Evolutionary conservation across 345 rosid species (phyloP).

Genomic region (Gossypioides kirkii): DNA sequence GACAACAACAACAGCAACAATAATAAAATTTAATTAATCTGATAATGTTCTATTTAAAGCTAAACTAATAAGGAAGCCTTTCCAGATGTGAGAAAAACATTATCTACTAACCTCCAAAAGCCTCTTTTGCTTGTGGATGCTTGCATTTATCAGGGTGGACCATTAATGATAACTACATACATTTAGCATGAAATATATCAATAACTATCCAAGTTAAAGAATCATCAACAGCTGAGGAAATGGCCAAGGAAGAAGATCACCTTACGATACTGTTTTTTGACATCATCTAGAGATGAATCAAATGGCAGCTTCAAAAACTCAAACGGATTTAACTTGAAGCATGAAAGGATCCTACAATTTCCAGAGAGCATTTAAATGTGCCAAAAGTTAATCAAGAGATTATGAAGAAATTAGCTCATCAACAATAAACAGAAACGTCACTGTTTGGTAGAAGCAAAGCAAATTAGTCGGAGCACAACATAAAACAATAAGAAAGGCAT

Average conservation of each 20-base stretch:
- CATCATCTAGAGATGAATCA: slow-evolving; percentile 62
- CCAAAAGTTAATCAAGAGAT: slow-evolving; percentile 4
- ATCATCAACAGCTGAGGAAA: neutral
- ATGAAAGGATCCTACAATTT: slow-evolving; percentile 75
- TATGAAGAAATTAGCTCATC: neutral
- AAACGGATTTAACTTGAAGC: slow-evolving; percentile 95
- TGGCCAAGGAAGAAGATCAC: slow-evolving; percentile 28
- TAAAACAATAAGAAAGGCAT: no score
- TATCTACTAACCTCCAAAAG: slow-evolving; percentile 64
- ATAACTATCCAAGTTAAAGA: slow-evolving; percentile 3
- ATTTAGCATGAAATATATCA: slow-evolving; percentile 15
- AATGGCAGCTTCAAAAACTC: slow-evolving; percentile 79
- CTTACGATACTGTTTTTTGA: slow-evolving; percentile 92
- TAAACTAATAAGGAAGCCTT: neutral
- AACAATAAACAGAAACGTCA: neutral
- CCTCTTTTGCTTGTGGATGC: slow-evolving; percentile 97
- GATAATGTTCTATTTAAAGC: neutral
- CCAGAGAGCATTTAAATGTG: neutral
- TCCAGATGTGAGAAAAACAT: neutral
- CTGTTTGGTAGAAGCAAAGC: neutral
- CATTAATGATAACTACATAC: slow-evolving; percentile 68
- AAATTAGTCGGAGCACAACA: neutral
- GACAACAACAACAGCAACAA: no score
- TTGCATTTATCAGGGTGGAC: slow-evolving; percentile 99
- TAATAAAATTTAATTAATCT: no score